Base-by-base conservation (phyloP, 2,329 filamentous ascomycete species). In the Proliferodiscus dingleyae region DNA sequence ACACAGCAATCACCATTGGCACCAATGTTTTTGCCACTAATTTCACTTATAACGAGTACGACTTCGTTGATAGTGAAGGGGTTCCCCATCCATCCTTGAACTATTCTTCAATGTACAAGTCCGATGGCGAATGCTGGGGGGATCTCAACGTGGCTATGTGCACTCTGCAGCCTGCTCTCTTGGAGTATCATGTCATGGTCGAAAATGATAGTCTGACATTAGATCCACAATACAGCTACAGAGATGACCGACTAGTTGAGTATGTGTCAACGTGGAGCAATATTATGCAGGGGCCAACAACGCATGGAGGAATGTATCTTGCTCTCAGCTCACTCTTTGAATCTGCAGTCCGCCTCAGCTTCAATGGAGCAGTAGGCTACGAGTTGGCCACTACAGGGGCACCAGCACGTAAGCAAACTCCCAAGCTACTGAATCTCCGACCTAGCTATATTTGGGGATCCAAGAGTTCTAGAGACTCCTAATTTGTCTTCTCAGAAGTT, bases 301-400 rank as follows among this genome's bases (percentile, higher is more conserved):
- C 40, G 7, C 40, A 42, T 24, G 40, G 40, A 32, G 40, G 40
- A 8, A 42, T 42, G 40, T 32, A 32, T 15, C 40, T 42, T 1
- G 40, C 40, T 7, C 15, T 42, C 7, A 42, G 18, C 11, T 33
- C 40, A 8, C 11, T 42, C 4, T 42, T 42, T 29, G 13, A 18
- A 7, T 42, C 40, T 11, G 4, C 28, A 2, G 28, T 33, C 5
- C 40, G 24, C 13, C 29, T 42, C 4, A 13, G 28, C 4, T 42
- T 42, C 16, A 23, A n/a, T 10, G 40, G 40, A 7, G 40, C 40
- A 4, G 40, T 42, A 13, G 40, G 40, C 8, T 42, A 42, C 15
- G 19, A 22, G 13, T 19, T 33, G 19, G 11, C 5, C 22, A 10
- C 40, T 10, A n/a, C n/a, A 10, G 40, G 40, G 21, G 13, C 29